Conservation (phyloP, 2,329 filamentous ascomycete species). For the Clonostachys chloroleuca region DNA sequence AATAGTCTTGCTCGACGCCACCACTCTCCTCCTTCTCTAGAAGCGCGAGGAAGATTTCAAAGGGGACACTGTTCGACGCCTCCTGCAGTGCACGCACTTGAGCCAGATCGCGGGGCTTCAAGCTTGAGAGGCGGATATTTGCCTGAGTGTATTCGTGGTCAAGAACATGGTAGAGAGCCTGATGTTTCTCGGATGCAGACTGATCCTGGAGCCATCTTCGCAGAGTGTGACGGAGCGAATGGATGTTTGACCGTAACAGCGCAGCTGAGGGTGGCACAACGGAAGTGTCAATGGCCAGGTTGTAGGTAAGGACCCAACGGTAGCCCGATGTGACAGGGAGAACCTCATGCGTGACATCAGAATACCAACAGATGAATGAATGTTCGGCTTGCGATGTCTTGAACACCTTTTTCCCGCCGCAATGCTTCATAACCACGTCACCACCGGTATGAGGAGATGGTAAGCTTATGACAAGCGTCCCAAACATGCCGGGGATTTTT, state of each 20-base stretch:
- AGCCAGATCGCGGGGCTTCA: conserved; percentile 19
- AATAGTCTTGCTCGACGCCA: conserved; percentile 5
- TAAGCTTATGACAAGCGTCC: conserved; percentile 41
- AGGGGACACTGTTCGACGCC: conserved; percentile 12
- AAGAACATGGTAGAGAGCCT: conserved; percentile 19
- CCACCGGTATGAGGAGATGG: conserved; percentile 43
- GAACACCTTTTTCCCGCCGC: conserved; percentile 20
- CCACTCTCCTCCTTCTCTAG: conserved; percentile 19
- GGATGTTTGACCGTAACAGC: not conserved
- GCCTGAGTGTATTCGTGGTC: conserved; percentile 25
- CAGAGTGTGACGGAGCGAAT: conserved; percentile 11
- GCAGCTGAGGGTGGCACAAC: not conserved
- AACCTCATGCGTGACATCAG: conserved; percentile 48
- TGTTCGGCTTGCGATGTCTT: conserved; percentile 14
- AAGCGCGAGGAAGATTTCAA: conserved; percentile 22
- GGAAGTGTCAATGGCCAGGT: conserved; percentile 25
- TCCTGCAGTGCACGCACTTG: conserved; percentile 15
- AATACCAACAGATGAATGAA: conserved; percentile 34
- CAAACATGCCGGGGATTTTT: conserved; percentile 42
- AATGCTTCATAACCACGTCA: conserved; percentile 32
- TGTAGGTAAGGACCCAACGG: conserved; percentile 48
- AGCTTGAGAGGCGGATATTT: conserved; percentile 14
- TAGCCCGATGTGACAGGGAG: conserved; percentile 38
- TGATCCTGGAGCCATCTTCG: conserved; percentile 15
- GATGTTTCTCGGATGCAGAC: not conserved